Conservation (phyloP, 2,329 filamentous ascomycete species). For the Sclerotinia spermophila region DNA sequence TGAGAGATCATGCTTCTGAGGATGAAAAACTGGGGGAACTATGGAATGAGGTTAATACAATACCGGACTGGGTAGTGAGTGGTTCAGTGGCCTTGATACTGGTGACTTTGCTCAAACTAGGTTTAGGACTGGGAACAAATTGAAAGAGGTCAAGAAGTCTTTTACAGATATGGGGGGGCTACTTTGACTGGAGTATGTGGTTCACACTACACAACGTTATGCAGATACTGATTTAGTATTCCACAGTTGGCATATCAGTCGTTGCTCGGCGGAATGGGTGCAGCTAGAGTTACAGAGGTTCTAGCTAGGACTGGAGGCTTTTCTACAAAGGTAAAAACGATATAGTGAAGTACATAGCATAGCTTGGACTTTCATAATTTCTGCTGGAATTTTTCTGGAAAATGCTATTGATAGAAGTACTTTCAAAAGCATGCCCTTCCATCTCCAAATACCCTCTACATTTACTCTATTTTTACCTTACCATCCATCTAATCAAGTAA, state of each 20-base stretch:
- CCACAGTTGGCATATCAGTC: slow-evolving; percentile 51
- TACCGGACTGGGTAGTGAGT: slow-evolving; percentile 63
- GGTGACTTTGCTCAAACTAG: background rate
- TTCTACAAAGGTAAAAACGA: slow-evolving; percentile 45
- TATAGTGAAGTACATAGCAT: too few species aligned
- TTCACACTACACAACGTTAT: background rate
- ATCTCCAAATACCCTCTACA: background rate
- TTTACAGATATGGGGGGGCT: slow-evolving; percentile 71
- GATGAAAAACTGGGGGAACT: slow-evolving; percentile 54
- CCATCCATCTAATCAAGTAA: background rate
- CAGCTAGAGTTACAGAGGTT: slow-evolving; percentile 70
- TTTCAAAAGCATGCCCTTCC: background rate
- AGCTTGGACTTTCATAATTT: too few species aligned
- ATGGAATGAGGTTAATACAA: slow-evolving; percentile 63
- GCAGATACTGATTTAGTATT: slow-evolving; percentile 8
- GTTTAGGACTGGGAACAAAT: slow-evolving; percentile 67
- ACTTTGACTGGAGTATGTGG: slow-evolving; percentile 53
- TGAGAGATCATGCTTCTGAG: slow-evolving; percentile 54
- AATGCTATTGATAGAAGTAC: background rate
- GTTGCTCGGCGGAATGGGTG: slow-evolving; percentile 67
- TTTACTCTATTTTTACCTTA: background rate
- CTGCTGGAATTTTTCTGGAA: background rate
- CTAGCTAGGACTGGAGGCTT: slow-evolving; percentile 73
- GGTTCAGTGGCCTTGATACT: background rate
- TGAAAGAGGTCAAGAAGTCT: slow-evolving; percentile 68